These are phyloP conservation scores for Didymella segeticola DNA, from an alignment of 2,329 filamentous ascomycete genomes.

Conservation along the genomic window DNA sequence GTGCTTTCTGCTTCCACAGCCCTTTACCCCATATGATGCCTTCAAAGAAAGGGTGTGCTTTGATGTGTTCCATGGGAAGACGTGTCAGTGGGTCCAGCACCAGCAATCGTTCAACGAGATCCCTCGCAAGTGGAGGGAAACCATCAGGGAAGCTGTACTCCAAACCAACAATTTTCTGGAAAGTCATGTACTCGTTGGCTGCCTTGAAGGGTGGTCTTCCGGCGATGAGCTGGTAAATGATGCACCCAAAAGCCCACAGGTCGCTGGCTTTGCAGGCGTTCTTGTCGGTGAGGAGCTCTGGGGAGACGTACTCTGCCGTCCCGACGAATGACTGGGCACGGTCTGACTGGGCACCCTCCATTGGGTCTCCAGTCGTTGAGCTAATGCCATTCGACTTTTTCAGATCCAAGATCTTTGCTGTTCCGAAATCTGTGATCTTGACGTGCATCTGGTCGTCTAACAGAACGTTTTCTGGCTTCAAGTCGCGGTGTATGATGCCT, in stretches of 20 bases:
- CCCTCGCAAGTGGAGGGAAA: constrained; percentile 84
- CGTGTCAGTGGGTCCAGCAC: constrained; percentile 86
- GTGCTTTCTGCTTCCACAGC: constrained; percentile 89
- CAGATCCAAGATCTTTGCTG: constrained; percentile 84
- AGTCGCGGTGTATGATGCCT: constrained; percentile 93
- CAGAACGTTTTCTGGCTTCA: constrained; percentile 97
- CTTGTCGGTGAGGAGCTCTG: constrained; percentile 94
- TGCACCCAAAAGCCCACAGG: constrained; percentile 97
- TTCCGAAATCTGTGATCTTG: constrained; percentile 99
- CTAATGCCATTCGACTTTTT: constrained; percentile 53
- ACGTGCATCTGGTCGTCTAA: constrained; percentile 96
- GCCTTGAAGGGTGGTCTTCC: constrained; percentile 98
- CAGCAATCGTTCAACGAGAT: constrained; percentile 87
- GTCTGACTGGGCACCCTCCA: constrained; percentile 68
- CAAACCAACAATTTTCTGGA: constrained; percentile 94
- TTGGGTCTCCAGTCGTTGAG: constrained; percentile 54
- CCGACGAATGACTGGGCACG: constrained; percentile 95
- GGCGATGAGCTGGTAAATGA: constrained; percentile 93
- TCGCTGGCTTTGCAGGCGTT: constrained; percentile 98
- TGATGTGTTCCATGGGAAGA: constrained; percentile 93
- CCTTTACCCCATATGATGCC: constrained; percentile 82
- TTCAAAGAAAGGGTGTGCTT: constrained; percentile 94
- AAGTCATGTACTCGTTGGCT: constrained; percentile 93
- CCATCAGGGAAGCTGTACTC: constrained; percentile 93
- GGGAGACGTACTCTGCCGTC: constrained; percentile 97